phyloP scores from a whole-genome alignment of 2,329 filamentous ascomycete genomes.

The Penicillium sp. region DNA sequence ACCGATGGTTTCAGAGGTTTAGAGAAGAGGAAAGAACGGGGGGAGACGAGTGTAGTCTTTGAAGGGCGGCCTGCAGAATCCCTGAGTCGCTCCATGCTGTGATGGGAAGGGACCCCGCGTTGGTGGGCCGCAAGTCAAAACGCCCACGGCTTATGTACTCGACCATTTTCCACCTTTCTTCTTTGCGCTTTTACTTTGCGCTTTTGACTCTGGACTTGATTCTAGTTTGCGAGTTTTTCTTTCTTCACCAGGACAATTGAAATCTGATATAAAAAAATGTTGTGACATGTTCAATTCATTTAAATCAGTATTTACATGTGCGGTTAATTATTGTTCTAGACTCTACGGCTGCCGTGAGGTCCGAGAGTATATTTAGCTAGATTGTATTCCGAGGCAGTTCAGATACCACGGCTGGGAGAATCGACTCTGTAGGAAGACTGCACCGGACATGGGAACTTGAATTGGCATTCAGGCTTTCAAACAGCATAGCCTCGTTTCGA shows the following conservation, averaged over 20 bases:
- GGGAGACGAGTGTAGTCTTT: conserved; percentile 37
- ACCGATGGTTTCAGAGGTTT: conserved; percentile 21
- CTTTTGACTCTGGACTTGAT: not conserved
- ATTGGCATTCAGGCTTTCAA: conserved; percentile 30
- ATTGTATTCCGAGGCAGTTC: conserved; percentile 19
- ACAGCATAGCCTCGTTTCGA: conserved; percentile 46
- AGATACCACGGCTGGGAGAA: conserved; percentile 43
- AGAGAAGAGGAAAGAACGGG: conserved; percentile 37
- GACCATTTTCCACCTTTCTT: not conserved
- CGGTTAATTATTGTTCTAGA: not conserved
- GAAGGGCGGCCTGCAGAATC: conserved; percentile 28
- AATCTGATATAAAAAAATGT: not conserved
- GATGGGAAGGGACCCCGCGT: conserved; percentile 28
- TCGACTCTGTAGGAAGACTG: conserved; percentile 41
- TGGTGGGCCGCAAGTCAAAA: conserved; percentile 14
- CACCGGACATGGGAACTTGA: conserved; percentile 40
- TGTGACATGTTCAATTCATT: not conserved
- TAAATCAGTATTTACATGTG: not conserved
- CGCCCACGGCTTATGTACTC: conserved; percentile 18
- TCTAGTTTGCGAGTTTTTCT: too few relatives aligned
- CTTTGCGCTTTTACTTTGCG: not conserved
- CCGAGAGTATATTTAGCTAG: not conserved
- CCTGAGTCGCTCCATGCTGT: conserved; percentile 25
- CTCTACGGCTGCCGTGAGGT: not conserved
- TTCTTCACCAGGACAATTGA: not conserved